These are phyloP conservation scores for Stemphylium beticola DNA, from an alignment of 2,329 filamentous ascomycete genomes.

Conservation along the genomic window DNA sequence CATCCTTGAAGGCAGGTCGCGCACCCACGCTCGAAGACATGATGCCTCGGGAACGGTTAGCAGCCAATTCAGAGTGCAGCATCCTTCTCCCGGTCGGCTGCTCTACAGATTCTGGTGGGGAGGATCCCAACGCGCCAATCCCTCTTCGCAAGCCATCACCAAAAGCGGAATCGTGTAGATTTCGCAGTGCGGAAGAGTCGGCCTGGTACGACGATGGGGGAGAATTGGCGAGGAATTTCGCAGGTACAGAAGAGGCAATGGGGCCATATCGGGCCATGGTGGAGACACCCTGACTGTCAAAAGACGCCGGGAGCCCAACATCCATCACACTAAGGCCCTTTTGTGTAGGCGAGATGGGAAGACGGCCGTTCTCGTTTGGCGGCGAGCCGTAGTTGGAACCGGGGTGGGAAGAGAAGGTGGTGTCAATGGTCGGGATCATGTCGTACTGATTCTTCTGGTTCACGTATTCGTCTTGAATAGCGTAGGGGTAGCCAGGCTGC, in stretches of 20 bases:
- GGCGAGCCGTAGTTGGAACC: slow-evolving; percentile 81
- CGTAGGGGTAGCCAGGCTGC: slow-evolving; percentile 50
- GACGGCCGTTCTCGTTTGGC: slow-evolving; percentile 68
- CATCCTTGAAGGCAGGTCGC: slow-evolving; percentile 51
- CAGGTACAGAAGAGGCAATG: slow-evolving; percentile 89
- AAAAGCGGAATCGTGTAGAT: slow-evolving; percentile 70
- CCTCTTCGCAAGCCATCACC: slow-evolving; percentile 69
- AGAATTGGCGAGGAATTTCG: slow-evolving; percentile 88
- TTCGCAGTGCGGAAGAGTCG: slow-evolving; percentile 67
- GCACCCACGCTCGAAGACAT: slow-evolving; percentile 67
- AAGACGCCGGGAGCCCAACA: slow-evolving; percentile 89
- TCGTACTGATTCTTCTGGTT: slow-evolving; percentile 52
- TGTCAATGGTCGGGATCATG: slow-evolving; percentile 63
- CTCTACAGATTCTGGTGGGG: slow-evolving; percentile 67
- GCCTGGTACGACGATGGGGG: slow-evolving; percentile 69
- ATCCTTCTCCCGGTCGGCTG: slow-evolving; percentile 66
- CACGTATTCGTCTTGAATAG: slow-evolving; percentile 50
- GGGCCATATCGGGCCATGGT: slow-evolving; percentile 88
- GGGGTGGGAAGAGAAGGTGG: slow-evolving; percentile 63
- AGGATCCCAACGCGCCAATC: slow-evolving; percentile 52
- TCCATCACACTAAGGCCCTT: slow-evolving; percentile 87
- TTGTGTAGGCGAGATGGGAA: slow-evolving; percentile 78
- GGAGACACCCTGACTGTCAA: slow-evolving; percentile 94
- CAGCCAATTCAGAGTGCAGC: slow-evolving; percentile 68
- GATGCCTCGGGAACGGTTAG: slow-evolving; percentile 60